Base-by-base conservation (phyloP, 2,329 filamentous ascomycete species). In the Sarocladium kiliense region DNA sequence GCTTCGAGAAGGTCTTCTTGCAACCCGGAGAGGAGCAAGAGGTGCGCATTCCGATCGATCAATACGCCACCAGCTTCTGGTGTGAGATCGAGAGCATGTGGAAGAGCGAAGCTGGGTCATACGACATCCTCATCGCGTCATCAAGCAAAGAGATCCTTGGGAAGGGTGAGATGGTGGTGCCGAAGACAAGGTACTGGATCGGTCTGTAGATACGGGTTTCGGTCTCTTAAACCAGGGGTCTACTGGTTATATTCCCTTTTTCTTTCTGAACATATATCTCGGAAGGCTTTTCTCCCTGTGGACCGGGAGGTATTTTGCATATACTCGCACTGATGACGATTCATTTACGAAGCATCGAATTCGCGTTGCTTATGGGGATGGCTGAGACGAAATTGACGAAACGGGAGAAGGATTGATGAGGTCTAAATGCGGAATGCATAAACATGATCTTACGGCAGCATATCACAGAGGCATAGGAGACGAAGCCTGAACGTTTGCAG, bases 1-100 rank as follows among this genome's bases (percentile, higher is more conserved):
- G 77, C 1, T 84, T 83, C 61, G 61, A 69, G 18, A 88, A 88
- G 68, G 76, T 85, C 0, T 73, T 72, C 53, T 62, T 88, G 3
- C 71, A 76, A 47, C 72, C 79, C 1, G 83, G 82, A 0, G 73
- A 84, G 67, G 74, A 69, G 44, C 75, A 79, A 67, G 70, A 58
- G 16, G 78, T 81, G 1, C 68, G 75, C 36, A 70, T 88, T 7
- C 67, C 70, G 3, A 64, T 81, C 16, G 66, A 77, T 61, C 86
- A 84, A 68, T 80, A 84, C 55, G 82, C 82, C 0, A 77, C 79
- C 0, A 80, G 79, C 58, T 87, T 81, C 70, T 88, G 82, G 76
- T 82, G 87, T 60, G 84, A 87, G 69, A 74, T 47, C n/a, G 39
- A 55, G 21, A 39, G 41, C 42, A 55, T 49, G 47, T 56, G 45